Evolutionary conservation across 352 stramenopile species (phyloP).

Genomic region (Pythium vanterpoolii): DNA sequence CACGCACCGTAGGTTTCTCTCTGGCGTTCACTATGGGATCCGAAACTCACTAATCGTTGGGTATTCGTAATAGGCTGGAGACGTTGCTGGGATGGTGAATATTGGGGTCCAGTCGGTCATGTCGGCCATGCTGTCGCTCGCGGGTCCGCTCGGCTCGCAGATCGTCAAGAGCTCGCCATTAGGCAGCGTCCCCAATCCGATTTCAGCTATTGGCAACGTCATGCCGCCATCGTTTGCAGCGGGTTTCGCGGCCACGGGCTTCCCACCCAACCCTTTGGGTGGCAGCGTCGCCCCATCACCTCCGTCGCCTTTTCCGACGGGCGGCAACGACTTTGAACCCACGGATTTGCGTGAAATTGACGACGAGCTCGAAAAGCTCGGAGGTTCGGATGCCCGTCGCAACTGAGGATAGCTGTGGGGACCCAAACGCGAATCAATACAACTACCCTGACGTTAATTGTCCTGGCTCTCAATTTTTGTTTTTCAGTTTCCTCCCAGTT

Average conservation of each 20-base stretch:
- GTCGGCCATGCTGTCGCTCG: constrained; percentile 72
- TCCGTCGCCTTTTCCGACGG: constrained; percentile 15
- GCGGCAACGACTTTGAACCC: constrained; percentile 37
- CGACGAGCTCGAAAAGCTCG: constrained; percentile 65
- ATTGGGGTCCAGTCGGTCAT: constrained; percentile 78
- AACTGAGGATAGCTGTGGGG: constrained; percentile 3
- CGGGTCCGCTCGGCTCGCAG: constrained; percentile 62
- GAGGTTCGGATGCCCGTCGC: constrained; percentile 30
- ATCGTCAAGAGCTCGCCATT: constrained; percentile 70
- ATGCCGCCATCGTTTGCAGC: constrained; percentile 47
- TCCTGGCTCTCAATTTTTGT: neutral
- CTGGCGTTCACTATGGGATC: neutral
- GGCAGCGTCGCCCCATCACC: neutral
- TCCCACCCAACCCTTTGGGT: constrained; percentile 40
- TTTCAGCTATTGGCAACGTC: constrained; percentile 53
- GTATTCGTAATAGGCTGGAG: constrained; percentile 40
- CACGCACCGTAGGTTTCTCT: constrained; percentile 62
- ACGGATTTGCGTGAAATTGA: constrained; percentile 71
- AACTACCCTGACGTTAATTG: neutral
- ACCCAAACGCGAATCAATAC: neutral
- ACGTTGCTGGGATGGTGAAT: constrained; percentile 73
- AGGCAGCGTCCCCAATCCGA: constrained; percentile 69
- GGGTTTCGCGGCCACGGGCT: constrained; percentile 33
- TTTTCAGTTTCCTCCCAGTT: neutral
- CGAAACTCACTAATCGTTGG: neutral